Evolutionary conservation across 768 basidiomycete genomes (phyloP), one percentile per base, ranked within the genome.

Genomic region (Amylocystis lapponica): DNA sequence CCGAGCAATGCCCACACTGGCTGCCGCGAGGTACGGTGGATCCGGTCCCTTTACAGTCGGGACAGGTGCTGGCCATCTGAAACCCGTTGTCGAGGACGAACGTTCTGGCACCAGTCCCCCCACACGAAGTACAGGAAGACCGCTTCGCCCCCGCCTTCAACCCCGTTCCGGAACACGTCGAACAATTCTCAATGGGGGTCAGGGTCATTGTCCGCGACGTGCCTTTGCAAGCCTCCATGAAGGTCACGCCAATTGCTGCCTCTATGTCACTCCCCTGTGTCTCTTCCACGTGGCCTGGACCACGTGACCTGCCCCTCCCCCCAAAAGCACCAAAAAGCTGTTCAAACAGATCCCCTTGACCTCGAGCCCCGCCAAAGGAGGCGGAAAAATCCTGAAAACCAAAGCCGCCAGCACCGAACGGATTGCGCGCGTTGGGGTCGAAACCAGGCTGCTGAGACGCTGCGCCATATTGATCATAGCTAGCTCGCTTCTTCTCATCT

Each of bases 151-250:
- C 95, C 17, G 78, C 65, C 65, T 87, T 96, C 59, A 99, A 64
- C 7, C 96, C 96, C 53, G 74, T 78, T 11, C 92, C 93, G 29
- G 79, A 75, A 66, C 96, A 99, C 8, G 89, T 76, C 31, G 66
- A 66, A 61, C 96, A 98, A 53, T 91, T 78, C 35, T 82, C 78
- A 31, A 98, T 78, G 11, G 93, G 90, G 16, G 79, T 81, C 47
- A 90, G 71, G 43, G 76, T 80, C 53, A 97, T 70, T 44, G 76
- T 83, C 43, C 84, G 81, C 36, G 74, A 75, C 14, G 86, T 70
- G 38, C 96, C 96, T 64, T 86, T 91, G 69, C 89, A 92, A n/a
- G 94, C 86, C 48, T 99, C 96, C 65, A 94, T 76, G 68, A 99
- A 99, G 35, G 72, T 77, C 51, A 99, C 69, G 35, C 74, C 76